Conservation (phyloP, 441 rosid species). For the Manihot esculenta region DNA sequence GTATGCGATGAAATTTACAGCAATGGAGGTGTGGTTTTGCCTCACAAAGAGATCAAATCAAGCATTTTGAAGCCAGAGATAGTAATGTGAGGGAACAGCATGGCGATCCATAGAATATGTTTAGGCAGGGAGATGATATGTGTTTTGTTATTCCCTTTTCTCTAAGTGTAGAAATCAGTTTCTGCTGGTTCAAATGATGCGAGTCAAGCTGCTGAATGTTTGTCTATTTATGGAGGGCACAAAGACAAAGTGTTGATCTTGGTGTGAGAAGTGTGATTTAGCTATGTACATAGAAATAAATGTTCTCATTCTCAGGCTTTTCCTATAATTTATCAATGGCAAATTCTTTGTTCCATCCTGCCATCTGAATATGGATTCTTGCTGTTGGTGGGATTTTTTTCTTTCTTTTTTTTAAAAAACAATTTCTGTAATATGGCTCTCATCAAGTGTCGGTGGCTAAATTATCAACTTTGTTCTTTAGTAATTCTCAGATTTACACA, state of each 20-base stretch:
- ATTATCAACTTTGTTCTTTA: not conserved
- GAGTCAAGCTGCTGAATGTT: conserved; percentile 23
- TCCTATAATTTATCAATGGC: conserved; percentile 15
- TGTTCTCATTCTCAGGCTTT: conserved; percentile 13
- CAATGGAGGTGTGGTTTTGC: conserved; percentile 88
- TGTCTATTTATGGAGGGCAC: conserved; percentile 8
- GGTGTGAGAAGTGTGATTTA: conserved; percentile 29
- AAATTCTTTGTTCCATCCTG: not conserved
- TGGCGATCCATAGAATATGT: conserved; percentile 16
- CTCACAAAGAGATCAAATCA: conserved; percentile 88
- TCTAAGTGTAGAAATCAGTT: conserved; percentile 22
- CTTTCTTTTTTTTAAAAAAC: not conserved
- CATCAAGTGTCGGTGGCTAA: conserved; percentile 18
- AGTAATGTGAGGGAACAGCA: conserved; percentile 56
- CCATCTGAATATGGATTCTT: not conserved
- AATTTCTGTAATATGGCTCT: not conserved
- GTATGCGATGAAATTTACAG: conserved; percentile 89
- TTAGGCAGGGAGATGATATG: conserved; percentile 13
- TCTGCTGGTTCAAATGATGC: conserved; percentile 15
- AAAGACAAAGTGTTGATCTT: conserved; percentile 10
- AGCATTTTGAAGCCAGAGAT: conserved; percentile 95
- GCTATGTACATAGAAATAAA: conserved; percentile 34
- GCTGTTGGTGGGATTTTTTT: not conserved
- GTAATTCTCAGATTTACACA: not conserved
- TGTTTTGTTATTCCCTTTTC: conserved; percentile 15